Evolutionary conservation across 768 basidiomycete genomes (phyloP).

Genomic region (Russula brevipes): DNA sequence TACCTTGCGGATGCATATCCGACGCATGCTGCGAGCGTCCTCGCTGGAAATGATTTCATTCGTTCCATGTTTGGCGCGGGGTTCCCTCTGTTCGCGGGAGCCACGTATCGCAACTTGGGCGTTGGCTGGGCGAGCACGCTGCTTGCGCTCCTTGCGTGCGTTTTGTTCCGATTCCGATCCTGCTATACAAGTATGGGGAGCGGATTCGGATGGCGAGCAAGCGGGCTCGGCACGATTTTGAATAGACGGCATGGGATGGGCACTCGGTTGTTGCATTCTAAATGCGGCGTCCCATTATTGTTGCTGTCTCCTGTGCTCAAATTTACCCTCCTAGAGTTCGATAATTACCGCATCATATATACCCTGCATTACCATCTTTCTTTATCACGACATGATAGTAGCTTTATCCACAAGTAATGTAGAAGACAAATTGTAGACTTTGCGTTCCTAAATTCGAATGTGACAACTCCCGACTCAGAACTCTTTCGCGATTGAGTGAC

Average conservation of each 20-base stretch:
- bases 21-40: constrained; percentile 32
- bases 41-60: constrained; percentile 36
- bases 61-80: constrained; percentile 28
- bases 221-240: constrained; percentile 24
- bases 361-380: too few relatives aligned
- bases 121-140: constrained; percentile 29
- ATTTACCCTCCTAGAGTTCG: too few relatives aligned
- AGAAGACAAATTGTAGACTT: neutral
- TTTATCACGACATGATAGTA: neutral
- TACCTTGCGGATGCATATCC: constrained; percentile 35
- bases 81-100: constrained; percentile 25
- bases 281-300: too few relatives aligned
- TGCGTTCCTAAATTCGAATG: constrained; percentile 86
- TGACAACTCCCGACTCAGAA: constrained; percentile 67
- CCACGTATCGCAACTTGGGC: constrained; percentile 28
- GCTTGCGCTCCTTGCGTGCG: constrained; percentile 29
- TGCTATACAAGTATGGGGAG: constrained; percentile 20
- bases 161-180: constrained; percentile 28
- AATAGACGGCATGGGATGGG: neutral
- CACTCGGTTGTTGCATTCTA: too few relatives aligned
- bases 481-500: constrained; percentile 54
- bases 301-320: too few relatives aligned
- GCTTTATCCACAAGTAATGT: neutral
- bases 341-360: too few relatives aligned
- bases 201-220: constrained; percentile 22